Conservation (phyloP, 1,284 basidiomycete genomes). For the Entoloma clypeatum region DNA sequence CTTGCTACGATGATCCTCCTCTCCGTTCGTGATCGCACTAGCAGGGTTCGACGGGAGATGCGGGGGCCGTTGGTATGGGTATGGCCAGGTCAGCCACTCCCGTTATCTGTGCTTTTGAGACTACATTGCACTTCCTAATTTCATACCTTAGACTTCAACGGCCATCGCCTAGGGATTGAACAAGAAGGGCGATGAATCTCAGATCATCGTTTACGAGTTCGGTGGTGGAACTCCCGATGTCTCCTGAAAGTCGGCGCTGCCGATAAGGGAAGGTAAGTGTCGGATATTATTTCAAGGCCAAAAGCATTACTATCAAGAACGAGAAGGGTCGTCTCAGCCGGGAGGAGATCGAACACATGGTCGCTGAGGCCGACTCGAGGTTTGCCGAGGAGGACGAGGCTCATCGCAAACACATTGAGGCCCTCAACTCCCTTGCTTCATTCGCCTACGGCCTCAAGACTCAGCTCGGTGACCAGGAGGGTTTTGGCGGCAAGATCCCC, state of each 20-base stretch:
- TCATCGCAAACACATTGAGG: slow-evolving; percentile 85
- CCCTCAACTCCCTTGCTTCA: slow-evolving; percentile 74
- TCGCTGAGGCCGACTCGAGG: slow-evolving; percentile 88
- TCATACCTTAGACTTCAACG: no score
- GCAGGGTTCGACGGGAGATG: no score
- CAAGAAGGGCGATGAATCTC: no score
- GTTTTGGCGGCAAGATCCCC: slow-evolving; percentile 85
- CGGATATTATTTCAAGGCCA: slow-evolving; percentile 60
- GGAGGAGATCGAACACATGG: slow-evolving; percentile 92
- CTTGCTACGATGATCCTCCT: no score
- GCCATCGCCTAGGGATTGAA: no score
- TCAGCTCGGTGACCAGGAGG: slow-evolving; percentile 83
- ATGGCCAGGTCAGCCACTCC: no score
- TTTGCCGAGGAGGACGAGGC: slow-evolving; percentile 75
- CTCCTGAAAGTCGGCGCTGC: slow-evolving; percentile 85
- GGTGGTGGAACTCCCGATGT: no score
- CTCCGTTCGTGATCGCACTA: no score
- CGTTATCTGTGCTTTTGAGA: no score
- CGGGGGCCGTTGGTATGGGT: no score
- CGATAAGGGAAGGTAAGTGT: slow-evolving; percentile 86
- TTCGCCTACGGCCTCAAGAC: slow-evolving; percentile 84
- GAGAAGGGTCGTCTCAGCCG: slow-evolving; percentile 81
- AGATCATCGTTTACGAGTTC: no score
- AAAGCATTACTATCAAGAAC: slow-evolving; percentile 87
- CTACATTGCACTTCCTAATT: no score